A percentile compares a stretch with the other conserved stretches of the same genome.
These are phyloP conservation scores for Piedraia hortae DNA, from an alignment of 2,329 filamentous ascomycete genomes.

Conservation along the genomic window DNA sequence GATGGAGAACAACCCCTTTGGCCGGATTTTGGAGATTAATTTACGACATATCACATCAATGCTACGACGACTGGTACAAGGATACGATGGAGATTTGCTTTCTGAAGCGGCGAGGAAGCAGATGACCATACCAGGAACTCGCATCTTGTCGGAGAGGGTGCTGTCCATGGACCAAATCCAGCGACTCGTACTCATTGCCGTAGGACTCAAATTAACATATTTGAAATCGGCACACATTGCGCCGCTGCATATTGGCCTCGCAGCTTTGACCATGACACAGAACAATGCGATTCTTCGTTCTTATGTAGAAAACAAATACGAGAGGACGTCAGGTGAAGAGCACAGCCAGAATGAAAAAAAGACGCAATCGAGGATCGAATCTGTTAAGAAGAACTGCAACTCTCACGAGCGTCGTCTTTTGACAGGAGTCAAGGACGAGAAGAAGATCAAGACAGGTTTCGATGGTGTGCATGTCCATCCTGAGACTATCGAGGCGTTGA, in stretches of 20 bases:
- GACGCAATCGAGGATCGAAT: slow-evolving; percentile 13
- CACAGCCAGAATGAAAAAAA: slow-evolving; percentile 1
- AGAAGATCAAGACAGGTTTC: slow-evolving; percentile 67
- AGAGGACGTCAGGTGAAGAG: slow-evolving; percentile 1
- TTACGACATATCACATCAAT: slow-evolving; percentile 36
- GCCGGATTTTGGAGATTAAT: slow-evolving; percentile 25
- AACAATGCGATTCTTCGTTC: slow-evolving; percentile 5
- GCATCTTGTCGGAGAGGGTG: slow-evolving; percentile 23
- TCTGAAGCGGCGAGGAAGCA: slow-evolving; percentile 4
- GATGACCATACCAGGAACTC: slow-evolving; percentile 8
- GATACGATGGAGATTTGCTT: slow-evolving; percentile 4
- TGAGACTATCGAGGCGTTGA: slow-evolving; percentile 65
- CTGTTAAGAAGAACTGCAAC: slow-evolving; percentile 31
- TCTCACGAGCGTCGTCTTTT: slow-evolving; percentile 62
- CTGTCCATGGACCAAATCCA: slow-evolving; percentile 31
- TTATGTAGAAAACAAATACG: slow-evolving; percentile 1
- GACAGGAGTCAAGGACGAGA: slow-evolving; percentile 52
- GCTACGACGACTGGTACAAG: slow-evolving; percentile 21
- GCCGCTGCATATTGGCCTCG: slow-evolving; percentile 13
- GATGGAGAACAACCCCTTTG: slow-evolving; percentile 4
- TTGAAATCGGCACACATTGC: slow-evolving; percentile 9
- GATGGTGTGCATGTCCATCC: slow-evolving; percentile 56
- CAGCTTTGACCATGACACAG: slow-evolving; percentile 4
- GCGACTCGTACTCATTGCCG: slow-evolving; percentile 26
- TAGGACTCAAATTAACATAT: slow-evolving; percentile 20